phyloP scores from a whole-genome alignment of 1,284 basidiomycete genomes.

The Pulchroboletus neoregius region DNA sequence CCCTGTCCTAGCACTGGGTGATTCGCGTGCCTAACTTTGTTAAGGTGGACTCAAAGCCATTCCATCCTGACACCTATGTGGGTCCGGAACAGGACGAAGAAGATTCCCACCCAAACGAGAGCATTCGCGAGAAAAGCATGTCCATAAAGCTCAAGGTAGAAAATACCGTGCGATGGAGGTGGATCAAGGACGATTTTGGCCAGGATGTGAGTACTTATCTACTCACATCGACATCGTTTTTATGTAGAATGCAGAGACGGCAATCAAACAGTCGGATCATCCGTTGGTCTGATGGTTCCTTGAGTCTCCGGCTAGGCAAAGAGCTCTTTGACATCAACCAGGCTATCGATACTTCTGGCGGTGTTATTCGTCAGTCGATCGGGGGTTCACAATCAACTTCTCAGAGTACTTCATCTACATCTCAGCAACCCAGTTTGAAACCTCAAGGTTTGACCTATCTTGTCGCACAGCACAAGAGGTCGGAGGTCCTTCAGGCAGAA shows the following conservation, averaged over 20 bases:
- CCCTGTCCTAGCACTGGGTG: conserved; percentile 63
- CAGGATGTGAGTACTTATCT: conserved; percentile 53
- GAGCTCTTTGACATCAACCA: conserved; percentile 87
- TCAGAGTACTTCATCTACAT: conserved; percentile 30
- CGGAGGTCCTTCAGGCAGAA: conserved; percentile 81
- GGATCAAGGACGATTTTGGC: conserved; percentile 69
- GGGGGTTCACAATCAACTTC: conserved; percentile 41
- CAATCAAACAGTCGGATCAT: conserved; percentile 87
- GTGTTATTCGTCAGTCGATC: conserved; percentile 50
- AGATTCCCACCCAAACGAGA: conserved; percentile 50
- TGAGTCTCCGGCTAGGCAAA: conserved; percentile 83
- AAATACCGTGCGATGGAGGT: conserved; percentile 89
- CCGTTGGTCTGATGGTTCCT: conserved; percentile 87
- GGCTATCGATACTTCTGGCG: conserved; percentile 67
- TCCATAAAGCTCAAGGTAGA: conserved; percentile 82
- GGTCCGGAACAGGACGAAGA: conserved; percentile 78
- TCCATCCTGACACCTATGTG: conserved; percentile 75
- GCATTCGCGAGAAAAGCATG: conserved; percentile 67
- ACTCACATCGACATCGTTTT: neutral
- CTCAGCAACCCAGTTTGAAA: conserved; percentile 34
- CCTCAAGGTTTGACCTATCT: conserved; percentile 81
- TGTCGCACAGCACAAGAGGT: conserved; percentile 85
- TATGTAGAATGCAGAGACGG: conserved; percentile 46
- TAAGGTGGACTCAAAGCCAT: conserved; percentile 77
- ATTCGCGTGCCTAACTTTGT: conserved; percentile 83